phyloP scores from a whole-genome alignment of 140 eudicot genomes.

The Ambrosia hybrid region DNA sequence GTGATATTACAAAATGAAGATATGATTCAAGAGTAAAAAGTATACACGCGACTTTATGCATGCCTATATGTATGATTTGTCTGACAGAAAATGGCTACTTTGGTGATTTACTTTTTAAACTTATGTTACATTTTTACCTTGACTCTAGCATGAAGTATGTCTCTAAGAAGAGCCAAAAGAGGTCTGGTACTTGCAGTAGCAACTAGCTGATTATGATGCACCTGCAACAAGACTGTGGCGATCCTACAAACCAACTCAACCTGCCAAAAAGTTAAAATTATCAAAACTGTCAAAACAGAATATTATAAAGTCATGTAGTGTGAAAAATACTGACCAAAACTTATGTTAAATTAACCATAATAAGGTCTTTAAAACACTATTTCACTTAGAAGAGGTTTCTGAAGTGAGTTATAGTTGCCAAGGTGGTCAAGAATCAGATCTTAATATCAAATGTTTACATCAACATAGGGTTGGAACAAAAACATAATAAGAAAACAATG shows the following conservation, averaged over 20 bases:
- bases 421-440: neutral
- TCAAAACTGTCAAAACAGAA: neutral
- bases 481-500: too few species aligned
- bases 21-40: too few species aligned
- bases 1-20: too few species aligned
- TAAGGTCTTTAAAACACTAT: neutral
- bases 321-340: neutral
- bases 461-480: too few species aligned
- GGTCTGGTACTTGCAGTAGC: constrained; percentile 77
- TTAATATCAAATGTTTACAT: too few species aligned
- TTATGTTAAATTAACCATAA: neutral
- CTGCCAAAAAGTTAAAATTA: constrained; percentile 41
- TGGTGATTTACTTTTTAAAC: neutral
- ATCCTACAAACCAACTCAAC: constrained; percentile 91
- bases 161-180: constrained; percentile 62
- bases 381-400: neutral
- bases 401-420: constrained; percentile 3
- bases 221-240: constrained; percentile 62
- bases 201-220: constrained; percentile 79
- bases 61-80: neutral
- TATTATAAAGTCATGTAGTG: neutral
- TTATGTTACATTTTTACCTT: constrained; percentile 46
- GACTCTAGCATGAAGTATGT: constrained; percentile 78
- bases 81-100: neutral
- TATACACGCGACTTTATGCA: too few species aligned